Conservation (phyloP, 2,329 filamentous ascomycete genomes). For the Davidsoniella australis region DNA sequence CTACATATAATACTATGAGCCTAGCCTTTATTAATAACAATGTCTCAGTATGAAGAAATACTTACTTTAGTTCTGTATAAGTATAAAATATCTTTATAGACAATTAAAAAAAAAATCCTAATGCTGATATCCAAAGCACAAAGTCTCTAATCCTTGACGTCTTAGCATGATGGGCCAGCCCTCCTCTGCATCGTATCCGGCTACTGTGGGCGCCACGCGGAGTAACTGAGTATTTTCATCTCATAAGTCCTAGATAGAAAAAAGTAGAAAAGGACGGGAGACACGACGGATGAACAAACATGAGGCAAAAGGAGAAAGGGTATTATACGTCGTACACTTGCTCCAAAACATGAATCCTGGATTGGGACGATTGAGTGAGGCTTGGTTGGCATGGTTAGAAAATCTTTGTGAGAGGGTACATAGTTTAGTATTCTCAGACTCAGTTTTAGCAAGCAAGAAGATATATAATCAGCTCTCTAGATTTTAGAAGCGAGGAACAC, state of each 20-base stretch:
- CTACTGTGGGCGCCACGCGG: slow-evolving; percentile 8
- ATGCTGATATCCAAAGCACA: no score
- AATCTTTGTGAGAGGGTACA: slow-evolving; percentile 2
- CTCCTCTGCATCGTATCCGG: slow-evolving; percentile 4
- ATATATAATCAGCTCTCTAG: no score
- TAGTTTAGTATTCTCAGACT: neutral
- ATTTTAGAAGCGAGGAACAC: no score
- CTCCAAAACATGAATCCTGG: no score
- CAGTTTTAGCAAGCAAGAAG: neutral
- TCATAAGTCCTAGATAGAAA: neutral
- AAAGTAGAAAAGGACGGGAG: neutral
- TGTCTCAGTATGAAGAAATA: no score
- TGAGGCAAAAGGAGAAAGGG: neutral
- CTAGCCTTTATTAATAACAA: no score
- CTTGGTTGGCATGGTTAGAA: neutral
- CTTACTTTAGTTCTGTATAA: no score
- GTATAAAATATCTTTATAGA: no score
- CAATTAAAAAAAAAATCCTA: no score
- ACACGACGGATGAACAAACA: neutral
- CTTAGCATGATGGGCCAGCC: neutral
- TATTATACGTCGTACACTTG: neutral
- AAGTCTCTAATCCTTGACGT: no score
- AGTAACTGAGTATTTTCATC: neutral
- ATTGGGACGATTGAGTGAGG: no score
- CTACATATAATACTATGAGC: no score